Conservation (phyloP, 75 land plant genomes). For the Sequoia sempervirens region DNA sequence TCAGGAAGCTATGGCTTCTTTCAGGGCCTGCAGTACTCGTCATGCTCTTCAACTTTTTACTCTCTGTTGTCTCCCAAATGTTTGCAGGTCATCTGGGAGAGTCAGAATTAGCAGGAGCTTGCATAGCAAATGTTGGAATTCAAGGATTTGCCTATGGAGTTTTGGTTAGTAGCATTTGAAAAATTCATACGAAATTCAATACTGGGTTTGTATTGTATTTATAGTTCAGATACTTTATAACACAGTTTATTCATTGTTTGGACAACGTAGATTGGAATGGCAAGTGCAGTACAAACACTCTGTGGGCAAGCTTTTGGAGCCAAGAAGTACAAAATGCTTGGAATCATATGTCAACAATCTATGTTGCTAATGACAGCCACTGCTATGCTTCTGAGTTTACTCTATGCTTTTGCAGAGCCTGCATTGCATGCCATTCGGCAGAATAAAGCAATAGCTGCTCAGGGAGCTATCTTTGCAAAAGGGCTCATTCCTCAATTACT, state of each 20-base stretch:
- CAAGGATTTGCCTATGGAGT: constrained; percentile 51
- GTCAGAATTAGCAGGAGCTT: constrained; percentile 54
- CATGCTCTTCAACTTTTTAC: constrained; percentile 45
- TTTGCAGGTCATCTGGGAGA: constrained; percentile 64
- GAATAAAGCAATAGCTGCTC: constrained; percentile 26
- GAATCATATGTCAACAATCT: constrained; percentile 56
- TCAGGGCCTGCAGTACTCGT: constrained; percentile 50
- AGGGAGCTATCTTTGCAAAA: constrained; percentile 47
- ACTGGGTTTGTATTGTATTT: background rate
- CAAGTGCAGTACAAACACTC: constrained; percentile 65
- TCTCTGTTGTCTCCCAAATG: constrained; percentile 53
- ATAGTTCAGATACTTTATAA: background rate
- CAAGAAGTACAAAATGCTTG: constrained; percentile 41
- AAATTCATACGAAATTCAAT: background rate
- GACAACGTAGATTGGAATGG: constrained; percentile 50
- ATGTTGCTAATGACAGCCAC: constrained; percentile 35
- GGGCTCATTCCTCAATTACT: constrained; percentile 43
- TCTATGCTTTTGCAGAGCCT: constrained; percentile 47
- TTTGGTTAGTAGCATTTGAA: constrained; percentile 21
- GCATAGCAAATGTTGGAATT: constrained; percentile 56
- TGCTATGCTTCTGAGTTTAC: constrained; percentile 29
- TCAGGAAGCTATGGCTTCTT: constrained; percentile 36
- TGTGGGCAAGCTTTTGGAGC: constrained; percentile 89
- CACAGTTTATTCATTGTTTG: constrained; percentile 12
- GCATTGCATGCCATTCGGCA: constrained; percentile 43